Base-by-base conservation (phyloP, 768 basidiomycete species). In the Pulveroboletus sp. region DNA sequence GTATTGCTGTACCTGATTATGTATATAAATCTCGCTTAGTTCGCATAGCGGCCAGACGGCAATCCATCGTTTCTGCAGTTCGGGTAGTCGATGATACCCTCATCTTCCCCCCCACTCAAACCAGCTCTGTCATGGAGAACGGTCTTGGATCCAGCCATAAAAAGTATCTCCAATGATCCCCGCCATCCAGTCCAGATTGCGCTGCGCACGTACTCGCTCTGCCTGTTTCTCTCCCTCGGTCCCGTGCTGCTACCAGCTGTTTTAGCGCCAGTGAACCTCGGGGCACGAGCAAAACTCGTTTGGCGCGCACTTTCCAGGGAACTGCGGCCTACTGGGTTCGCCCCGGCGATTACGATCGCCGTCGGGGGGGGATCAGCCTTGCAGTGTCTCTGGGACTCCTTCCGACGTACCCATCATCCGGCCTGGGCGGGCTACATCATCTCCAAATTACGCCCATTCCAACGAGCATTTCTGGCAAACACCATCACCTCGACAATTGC, bases 191-290 rank as follows among this genome's bases (percentile, higher is more conserved):
- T 73, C 13, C 81, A 80, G 46, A 71, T 86, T 35, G 76, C 82
- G 1, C 62, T 85, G 26, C 76, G 87, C 55, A 85, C 89, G 0
- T 90, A 88, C 65, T 73, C 71, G 5, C 76, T 90, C 10, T 74
- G 79, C 0, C 70, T 86, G 9, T 82, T 79, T 2, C 74, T 89
- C 19, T 80, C 81, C 1, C 73, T 90, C n/a, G 80, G 80, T 3
- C 87, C 88, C 1, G 72, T 78, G 3, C 67, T 88, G 10, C 50
- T 87, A 3, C 79, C 82, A 1, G 73, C 84, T 51, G 29, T 80
- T 11, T 65, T 71, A 1, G 67, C 76, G 5, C 51, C 58, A 40
- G 55, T 59, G 20, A 50, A 49, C 8, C 56, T 76, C 35, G 55
- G 57, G 51, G 27, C 36, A 8, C 58, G 45, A 16, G 36, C 40